A percentile compares a stretch with the other conserved stretches of the same genome.
These are phyloP conservation scores for Cutaneotrichosporon daszewskae DNA, from an alignment of 1,284 basidiomycete species.

Conservation along the genomic window DNA sequence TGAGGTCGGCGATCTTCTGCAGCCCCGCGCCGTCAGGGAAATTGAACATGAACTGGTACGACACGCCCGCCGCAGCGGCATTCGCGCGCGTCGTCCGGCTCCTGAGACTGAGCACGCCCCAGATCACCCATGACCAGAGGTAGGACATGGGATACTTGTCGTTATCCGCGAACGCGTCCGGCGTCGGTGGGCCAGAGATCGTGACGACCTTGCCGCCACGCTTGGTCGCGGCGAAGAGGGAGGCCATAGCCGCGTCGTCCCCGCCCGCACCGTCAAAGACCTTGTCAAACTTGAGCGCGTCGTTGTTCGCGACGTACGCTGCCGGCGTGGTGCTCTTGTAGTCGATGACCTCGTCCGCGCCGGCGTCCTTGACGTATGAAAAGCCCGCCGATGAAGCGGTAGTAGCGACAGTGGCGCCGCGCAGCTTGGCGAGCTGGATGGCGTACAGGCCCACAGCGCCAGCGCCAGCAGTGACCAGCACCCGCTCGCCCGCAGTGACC, in stretches of 20 bases:
- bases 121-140: constrained; percentile 3
- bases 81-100: neutral
- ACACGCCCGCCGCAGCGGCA: constrained; percentile 2
- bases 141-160: constrained; percentile 2
- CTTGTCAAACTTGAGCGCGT: constrained; percentile 11
- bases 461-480: constrained; percentile 50
- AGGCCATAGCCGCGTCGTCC: neutral
- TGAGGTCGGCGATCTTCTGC: constrained; percentile 3
- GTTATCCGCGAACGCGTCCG: constrained; percentile 3
- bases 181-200: constrained; percentile 11
- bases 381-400: constrained; percentile 48
- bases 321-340: constrained; percentile 17
- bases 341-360: constrained; percentile 50
- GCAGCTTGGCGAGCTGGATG: constrained; percentile 49
- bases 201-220: constrained; percentile 13
- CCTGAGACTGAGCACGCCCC: neutral
- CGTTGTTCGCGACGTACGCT: neutral
- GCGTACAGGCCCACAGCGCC: constrained; percentile 51
- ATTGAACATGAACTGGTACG: constrained; percentile 21
- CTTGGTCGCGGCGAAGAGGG: constrained; percentile 5
- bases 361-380: constrained; percentile 46
- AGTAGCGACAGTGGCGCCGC: constrained; percentile 49
- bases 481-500: constrained; percentile 18
- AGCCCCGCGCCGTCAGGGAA: constrained; percentile 14
- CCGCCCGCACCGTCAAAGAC: constrained; percentile 18